phyloP scores from a whole-genome alignment of 495 filamentous ascomycete genomes.

The Umbilicaria muhlenbergii region DNA sequence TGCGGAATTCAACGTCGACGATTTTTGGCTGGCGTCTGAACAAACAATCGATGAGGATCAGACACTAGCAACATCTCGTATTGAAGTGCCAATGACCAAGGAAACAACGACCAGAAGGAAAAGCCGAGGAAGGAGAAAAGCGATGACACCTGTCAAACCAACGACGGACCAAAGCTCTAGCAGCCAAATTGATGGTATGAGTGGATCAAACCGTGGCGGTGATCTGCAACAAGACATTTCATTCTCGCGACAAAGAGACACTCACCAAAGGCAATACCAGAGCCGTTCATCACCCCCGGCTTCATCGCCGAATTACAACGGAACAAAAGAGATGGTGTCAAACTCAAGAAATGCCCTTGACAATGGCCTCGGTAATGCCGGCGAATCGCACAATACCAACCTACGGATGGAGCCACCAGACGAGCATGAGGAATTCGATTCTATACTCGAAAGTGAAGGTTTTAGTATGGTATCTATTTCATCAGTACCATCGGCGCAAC shows the following conservation, averaged over 20 bases:
- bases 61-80: slow-evolving; percentile 17
- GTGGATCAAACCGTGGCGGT: slow-evolving; percentile 12
- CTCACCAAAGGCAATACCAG: not conserved
- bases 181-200: not conserved
- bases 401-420: slow-evolving; percentile 22
- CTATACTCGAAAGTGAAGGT: slow-evolving; percentile 43
- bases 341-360: not conserved
- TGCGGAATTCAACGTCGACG: slow-evolving; percentile 10
- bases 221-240: not conserved
- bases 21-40: slow-evolving; percentile 7
- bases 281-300: slow-evolving; percentile 27
- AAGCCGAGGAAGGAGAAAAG: slow-evolving; percentile 9
- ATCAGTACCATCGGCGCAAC: slow-evolving; percentile 31
- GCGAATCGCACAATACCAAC: not conserved
- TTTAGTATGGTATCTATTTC: slow-evolving; percentile 45
- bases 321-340: slow-evolving; percentile 9
- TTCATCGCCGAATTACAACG: slow-evolving; percentile 27
- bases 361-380: not conserved
- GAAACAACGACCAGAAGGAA: not conserved
- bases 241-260: not conserved
- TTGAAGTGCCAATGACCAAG: slow-evolving; percentile 1
- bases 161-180: slow-evolving; percentile 15
- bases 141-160: slow-evolving; percentile 11
- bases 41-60: not conserved
- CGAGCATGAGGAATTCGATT: slow-evolving; percentile 33